Conservation (phyloP, 139 green algal genomes). For the Micromonas pusilla region DNA sequence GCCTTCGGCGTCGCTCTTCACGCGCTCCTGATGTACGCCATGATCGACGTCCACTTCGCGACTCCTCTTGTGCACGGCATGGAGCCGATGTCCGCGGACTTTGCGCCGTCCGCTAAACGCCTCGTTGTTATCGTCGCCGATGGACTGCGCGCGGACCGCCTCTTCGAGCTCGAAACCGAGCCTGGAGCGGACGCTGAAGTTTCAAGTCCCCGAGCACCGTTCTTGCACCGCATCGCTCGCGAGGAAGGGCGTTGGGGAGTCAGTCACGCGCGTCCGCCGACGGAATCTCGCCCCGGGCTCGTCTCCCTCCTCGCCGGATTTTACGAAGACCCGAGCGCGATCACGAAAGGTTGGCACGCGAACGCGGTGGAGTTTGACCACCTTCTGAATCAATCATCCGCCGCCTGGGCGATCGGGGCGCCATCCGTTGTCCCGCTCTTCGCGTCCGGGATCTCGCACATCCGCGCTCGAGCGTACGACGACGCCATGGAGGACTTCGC, state of each 20-base stretch:
- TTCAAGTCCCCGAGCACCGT: constrained; percentile 4
- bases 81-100: background rate
- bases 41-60: constrained; percentile 14
- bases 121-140: constrained; percentile 27
- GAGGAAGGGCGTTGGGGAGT: constrained; percentile 30
- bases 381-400: constrained; percentile 33
- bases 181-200: background rate
- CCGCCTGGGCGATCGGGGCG: constrained; percentile 33
- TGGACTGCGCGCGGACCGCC: constrained; percentile 12
- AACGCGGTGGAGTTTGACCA: constrained; percentile 42
- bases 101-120: background rate
- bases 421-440: constrained; percentile 42
- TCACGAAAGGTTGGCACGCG: constrained; percentile 35
- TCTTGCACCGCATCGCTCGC: constrained; percentile 20
- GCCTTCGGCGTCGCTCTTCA: background rate
- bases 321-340: constrained; percentile 42
- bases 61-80: constrained; percentile 12
- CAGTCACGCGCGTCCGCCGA: constrained; percentile 38
- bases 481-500: constrained; percentile 39
- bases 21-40: constrained; percentile 1
- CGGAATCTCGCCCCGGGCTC: constrained; percentile 41
- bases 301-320: constrained; percentile 39
- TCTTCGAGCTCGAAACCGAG: constrained; percentile 5
- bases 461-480: constrained; percentile 20
- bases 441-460: constrained; percentile 25